Conservation (phyloP, 2,329 filamentous ascomycete species). For the Fusarium floridanum region DNA sequence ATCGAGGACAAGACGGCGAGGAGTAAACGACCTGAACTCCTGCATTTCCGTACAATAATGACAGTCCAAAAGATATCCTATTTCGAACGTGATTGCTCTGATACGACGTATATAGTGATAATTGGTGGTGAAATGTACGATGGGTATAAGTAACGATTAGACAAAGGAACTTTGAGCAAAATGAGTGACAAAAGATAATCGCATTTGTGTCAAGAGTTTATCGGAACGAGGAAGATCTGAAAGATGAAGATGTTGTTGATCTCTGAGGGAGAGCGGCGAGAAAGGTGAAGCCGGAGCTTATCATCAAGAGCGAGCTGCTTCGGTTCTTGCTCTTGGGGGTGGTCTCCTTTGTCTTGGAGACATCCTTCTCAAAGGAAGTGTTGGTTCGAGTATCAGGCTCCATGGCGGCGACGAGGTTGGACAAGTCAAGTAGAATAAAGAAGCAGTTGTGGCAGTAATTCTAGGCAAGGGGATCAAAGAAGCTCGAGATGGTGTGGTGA, state of each 20-base stretch:
- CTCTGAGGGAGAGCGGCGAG: constrained; percentile 44
- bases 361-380: constrained; percentile 45
- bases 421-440: constrained; percentile 5
- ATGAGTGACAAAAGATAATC: constrained; percentile 31
- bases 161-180: constrained; percentile 23
- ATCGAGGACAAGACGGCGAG: constrained; percentile 31
- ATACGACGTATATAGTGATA: not conserved
- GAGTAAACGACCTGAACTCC: constrained; percentile 26
- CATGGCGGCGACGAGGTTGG: constrained; percentile 31
- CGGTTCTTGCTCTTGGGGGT: constrained; percentile 39
- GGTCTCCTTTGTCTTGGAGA: constrained; percentile 44
- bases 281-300: constrained; percentile 47
- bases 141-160: constrained; percentile 9
- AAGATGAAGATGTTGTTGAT: constrained; percentile 35
- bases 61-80: not conserved
- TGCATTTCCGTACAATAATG: constrained; percentile 28
- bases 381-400: constrained; percentile 40
- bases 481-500: constrained; percentile 26
- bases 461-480: constrained; percentile 32
- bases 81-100: not conserved
- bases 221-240: constrained; percentile 46
- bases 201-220: constrained; percentile 27
- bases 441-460: constrained; percentile 1
- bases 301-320: constrained; percentile 45
- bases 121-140: constrained; percentile 4